Evolutionary conservation across 768 basidiomycete genomes (phyloP).

Genomic region (Suillus hirtellus): DNA sequence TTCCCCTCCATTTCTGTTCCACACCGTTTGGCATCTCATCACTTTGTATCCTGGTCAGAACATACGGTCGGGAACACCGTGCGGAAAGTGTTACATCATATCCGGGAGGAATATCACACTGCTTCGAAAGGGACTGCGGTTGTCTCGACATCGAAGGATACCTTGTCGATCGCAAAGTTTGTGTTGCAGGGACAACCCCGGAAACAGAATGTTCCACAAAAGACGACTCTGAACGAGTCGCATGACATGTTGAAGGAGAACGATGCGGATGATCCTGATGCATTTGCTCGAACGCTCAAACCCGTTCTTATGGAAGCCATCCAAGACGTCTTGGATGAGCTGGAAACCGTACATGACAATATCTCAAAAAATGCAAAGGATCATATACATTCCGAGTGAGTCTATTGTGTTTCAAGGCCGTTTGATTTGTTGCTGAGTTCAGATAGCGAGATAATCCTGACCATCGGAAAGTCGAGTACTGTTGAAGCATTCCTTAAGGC

Average conservation of each 20-base stretch:
- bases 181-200: slow-evolving; percentile 77
- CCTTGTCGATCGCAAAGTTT: slow-evolving; percentile 80
- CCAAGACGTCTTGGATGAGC: slow-evolving; percentile 92
- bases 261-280: slow-evolving; percentile 75
- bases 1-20: slow-evolving; percentile 31
- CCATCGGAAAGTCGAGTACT: slow-evolving; percentile 91
- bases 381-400: slow-evolving; percentile 98
- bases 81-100: slow-evolving; percentile 88
- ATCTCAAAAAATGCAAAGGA: slow-evolving; percentile 93
- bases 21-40: slow-evolving; percentile 12
- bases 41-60: slow-evolving; percentile 49
- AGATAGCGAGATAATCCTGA: slow-evolving; percentile 88
- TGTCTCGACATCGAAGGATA: slow-evolving; percentile 37
- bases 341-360: slow-evolving; percentile 94
- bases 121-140: slow-evolving; percentile 55
- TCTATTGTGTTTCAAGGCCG: slow-evolving; percentile 9
- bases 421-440: neutral
- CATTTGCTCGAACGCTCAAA: slow-evolving; percentile 76
- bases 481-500: slow-evolving; percentile 93
- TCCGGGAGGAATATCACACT: slow-evolving; percentile 92
- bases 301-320: slow-evolving; percentile 97
- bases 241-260: slow-evolving; percentile 64
- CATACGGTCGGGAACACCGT: slow-evolving; percentile 95
- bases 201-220: slow-evolving; percentile 40
- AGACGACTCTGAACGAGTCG: slow-evolving; percentile 44